These are phyloP conservation scores for Talaromyces marneffei DNA, from an alignment of 2,329 filamentous ascomycete species.

Conservation along the genomic window DNA sequence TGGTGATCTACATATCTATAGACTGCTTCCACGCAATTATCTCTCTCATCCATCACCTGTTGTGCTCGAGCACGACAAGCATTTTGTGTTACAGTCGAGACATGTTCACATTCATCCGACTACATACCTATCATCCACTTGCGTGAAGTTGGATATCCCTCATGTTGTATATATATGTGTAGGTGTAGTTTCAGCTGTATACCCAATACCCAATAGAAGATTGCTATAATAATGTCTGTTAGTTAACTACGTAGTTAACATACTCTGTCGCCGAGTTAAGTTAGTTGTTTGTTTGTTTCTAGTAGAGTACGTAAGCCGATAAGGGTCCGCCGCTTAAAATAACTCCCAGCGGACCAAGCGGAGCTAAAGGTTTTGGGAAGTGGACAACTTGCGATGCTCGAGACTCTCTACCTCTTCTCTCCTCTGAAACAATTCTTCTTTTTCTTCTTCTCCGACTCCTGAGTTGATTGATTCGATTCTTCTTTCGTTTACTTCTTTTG, in stretches of 20 bases:
- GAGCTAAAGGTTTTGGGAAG: conserved; percentile 8
- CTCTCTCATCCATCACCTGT: neutral
- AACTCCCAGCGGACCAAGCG: neutral
- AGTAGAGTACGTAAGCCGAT: neutral
- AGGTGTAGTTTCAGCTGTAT: conserved; percentile 10
- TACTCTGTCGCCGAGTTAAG: no score
- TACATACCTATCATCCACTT: neutral
- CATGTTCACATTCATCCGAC: neutral
- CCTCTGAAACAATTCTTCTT: conserved; percentile 12
- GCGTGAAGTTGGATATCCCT: conserved; percentile 4
- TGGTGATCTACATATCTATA: conserved; percentile 8
- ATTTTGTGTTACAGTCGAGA: neutral
- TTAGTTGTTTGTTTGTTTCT: no score
- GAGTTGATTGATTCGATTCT: conserved; percentile 8
- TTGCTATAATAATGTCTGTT: neutral
- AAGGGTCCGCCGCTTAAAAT: conserved; percentile 10
- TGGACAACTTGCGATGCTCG: conserved; percentile 9
- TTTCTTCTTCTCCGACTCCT: conserved; percentile 9
- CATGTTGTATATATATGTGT: conserved; percentile 9
- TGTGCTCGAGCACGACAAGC: neutral
- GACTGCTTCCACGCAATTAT: conserved; percentile 1
- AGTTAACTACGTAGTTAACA: no score
- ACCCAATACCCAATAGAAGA: conserved; percentile 12
- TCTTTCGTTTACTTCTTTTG: conserved; percentile 2
- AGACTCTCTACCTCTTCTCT: neutral